Evolutionary conservation across 345 rosid genomes (phyloP).

Genomic region (Euphorbia peplus): DNA sequence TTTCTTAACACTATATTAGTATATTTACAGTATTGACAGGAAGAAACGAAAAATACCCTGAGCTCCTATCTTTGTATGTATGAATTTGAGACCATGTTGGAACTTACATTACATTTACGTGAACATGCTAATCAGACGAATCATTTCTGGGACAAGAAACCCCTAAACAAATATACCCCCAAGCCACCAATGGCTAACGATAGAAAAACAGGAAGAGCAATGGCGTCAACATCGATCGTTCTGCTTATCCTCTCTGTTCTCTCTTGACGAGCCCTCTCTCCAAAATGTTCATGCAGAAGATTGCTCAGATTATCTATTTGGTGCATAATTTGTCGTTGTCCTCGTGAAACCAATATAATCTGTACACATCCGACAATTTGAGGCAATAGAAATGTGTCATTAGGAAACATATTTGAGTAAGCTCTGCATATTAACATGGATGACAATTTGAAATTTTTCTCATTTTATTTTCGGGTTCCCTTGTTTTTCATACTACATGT

Average conservation of each 20-base stretch:
- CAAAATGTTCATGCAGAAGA: conserved; percentile 60
- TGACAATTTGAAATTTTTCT: too few relatives aligned
- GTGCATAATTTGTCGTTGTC: conserved; percentile 87
- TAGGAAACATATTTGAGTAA: too few relatives aligned
- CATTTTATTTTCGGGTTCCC: too few relatives aligned
- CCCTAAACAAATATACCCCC: conserved; percentile 45
- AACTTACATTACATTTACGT: neutral
- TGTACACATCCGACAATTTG: conserved; percentile 24
- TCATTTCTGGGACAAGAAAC: conserved; percentile 34
- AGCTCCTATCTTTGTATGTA: neutral
- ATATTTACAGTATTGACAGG: neutral
- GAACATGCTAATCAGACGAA: neutral
- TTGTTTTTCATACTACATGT: too few relatives aligned
- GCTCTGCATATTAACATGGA: too few relatives aligned
- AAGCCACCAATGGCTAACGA: conserved; percentile 65
- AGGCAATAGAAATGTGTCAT: too few relatives aligned
- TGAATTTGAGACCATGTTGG: neutral
- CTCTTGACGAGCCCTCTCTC: conserved; percentile 60
- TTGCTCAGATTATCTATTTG: conserved; percentile 78
- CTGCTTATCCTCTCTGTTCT: conserved; percentile 35
- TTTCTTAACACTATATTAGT: neutral
- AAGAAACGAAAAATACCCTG: neutral
- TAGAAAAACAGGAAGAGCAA: conserved; percentile 47
- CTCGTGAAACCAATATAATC: conserved; percentile 59
- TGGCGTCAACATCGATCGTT: conserved; percentile 29